Conservation (phyloP, 1,284 basidiomycete genomes). For the Gomphus sp. region DNA sequence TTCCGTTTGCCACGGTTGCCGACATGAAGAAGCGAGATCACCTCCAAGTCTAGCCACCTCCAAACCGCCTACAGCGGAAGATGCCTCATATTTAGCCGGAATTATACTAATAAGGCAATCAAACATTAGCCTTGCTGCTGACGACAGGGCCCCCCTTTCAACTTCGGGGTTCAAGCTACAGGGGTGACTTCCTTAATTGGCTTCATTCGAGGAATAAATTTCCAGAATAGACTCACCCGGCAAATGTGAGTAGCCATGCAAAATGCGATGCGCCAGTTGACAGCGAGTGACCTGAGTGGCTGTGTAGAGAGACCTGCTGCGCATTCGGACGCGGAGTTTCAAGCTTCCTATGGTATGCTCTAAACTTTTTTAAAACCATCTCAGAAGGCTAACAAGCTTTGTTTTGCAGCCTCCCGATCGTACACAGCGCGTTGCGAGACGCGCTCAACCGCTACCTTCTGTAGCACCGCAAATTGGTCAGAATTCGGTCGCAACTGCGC, state of each 20-base stretch:
- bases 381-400: not conserved
- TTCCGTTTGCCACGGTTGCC: not conserved
- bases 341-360: not conserved
- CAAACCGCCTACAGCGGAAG: not conserved
- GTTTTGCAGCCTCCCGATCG: constrained; percentile 51
- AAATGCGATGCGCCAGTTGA: too few relatives aligned
- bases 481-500: constrained; percentile 30
- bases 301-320: too few relatives aligned
- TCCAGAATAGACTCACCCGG: too few relatives aligned
- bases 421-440: constrained; percentile 34
- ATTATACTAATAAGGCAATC: too few relatives aligned
- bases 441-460: constrained; percentile 41
- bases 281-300: too few relatives aligned
- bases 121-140: too few relatives aligned
- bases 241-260: too few relatives aligned
- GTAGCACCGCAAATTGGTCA: constrained; percentile 37
- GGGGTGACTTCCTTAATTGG: too few relatives aligned
- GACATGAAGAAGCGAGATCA: not conserved
- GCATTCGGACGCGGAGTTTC: not conserved
- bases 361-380: not conserved
- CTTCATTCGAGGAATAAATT: too few relatives aligned
- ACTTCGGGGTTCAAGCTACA: too few relatives aligned
- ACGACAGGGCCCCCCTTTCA: too few relatives aligned
- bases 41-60: not conserved
- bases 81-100: not conserved